Percentiles rank a stretch among this genome's conserved stretches.
phyloP scores from a whole-genome alignment of 2,329 filamentous ascomycete genomes.

The Aspergillus aculeatinus region DNA sequence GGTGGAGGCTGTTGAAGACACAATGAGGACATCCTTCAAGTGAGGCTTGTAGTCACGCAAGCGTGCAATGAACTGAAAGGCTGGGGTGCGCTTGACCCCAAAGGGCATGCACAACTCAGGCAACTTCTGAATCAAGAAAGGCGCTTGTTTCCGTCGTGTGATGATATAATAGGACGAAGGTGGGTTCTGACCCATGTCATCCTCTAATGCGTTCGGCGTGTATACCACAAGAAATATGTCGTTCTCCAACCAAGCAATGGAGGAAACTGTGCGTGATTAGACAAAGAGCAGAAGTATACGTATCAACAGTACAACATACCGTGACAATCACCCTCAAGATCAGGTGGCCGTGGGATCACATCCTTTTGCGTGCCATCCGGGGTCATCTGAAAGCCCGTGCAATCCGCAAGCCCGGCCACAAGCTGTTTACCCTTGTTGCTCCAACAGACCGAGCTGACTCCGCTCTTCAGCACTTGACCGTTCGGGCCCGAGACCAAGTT shows the following conservation, averaged over 20 bases:
- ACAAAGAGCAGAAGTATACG: neutral
- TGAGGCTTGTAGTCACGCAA: constrained; percentile 77
- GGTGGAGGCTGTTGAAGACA: constrained; percentile 75
- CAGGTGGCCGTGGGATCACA: constrained; percentile 73
- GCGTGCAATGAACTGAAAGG: constrained; percentile 75
- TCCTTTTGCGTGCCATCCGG: constrained; percentile 75
- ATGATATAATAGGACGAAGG: constrained; percentile 77
- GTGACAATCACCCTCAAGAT: constrained; percentile 62
- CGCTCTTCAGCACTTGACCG: constrained; percentile 66
- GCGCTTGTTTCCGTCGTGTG: constrained; percentile 60
- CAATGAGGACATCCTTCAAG: constrained; percentile 75
- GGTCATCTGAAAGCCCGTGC: constrained; percentile 78
- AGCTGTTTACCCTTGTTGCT: constrained; percentile 91
- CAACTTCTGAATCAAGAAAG: constrained; percentile 72
- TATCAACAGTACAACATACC: constrained; percentile 51
- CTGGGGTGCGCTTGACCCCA: constrained; percentile 61
- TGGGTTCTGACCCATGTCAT: constrained; percentile 54
- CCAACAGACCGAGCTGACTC: constrained; percentile 85
- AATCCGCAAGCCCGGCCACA: constrained; percentile 79
- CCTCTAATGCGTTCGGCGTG: constrained; percentile 59
- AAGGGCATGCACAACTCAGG: constrained; percentile 73
- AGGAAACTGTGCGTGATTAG: constrained; percentile 58
- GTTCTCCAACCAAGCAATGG: constrained; percentile 85
- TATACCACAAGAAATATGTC: constrained; percentile 79
- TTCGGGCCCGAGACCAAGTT: constrained; percentile 58